These are phyloP conservation scores for Plantago elongata DNA, from an alignment of 257 asterid genomes.

Conservation along the genomic window DNA sequence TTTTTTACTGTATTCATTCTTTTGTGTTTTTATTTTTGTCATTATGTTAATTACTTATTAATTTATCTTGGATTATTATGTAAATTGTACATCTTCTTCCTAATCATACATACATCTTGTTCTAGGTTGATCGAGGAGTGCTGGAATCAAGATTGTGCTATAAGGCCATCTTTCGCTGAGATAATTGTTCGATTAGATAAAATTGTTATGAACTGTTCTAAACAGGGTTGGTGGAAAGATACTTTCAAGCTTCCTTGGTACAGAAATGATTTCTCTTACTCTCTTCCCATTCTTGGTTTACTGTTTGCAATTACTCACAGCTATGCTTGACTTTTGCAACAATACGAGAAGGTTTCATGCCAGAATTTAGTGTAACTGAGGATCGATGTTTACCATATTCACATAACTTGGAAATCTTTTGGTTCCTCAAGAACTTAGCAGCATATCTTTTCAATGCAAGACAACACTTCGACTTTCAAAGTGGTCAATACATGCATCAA, in stretches of 20 bases:
- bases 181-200: conserved; percentile 65
- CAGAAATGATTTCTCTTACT: neutral
- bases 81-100: neutral
- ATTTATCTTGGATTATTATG: neutral
- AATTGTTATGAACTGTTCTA: conserved; percentile 61
- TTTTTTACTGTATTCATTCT: neutral
- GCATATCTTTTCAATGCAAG: no score
- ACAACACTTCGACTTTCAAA: no score
- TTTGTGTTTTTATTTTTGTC: neutral
- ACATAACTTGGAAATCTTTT: no score
- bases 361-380: neutral
- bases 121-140: conserved; percentile 88
- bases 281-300: neutral
- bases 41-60: neutral
- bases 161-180: conserved; percentile 71
- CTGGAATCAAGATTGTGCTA: conserved; percentile 57
- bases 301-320: neutral
- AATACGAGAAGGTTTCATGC: no score
- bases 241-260: conserved; percentile 96
- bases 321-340: neutral
- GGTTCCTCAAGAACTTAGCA: no score
- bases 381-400: neutral
- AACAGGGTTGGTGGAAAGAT: conserved; percentile 98
- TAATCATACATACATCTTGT: conserved; percentile 10
- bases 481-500: no score